Conservation (phyloP, 176 grass and related monocot genomes). For the Raddia guianensis region DNA sequence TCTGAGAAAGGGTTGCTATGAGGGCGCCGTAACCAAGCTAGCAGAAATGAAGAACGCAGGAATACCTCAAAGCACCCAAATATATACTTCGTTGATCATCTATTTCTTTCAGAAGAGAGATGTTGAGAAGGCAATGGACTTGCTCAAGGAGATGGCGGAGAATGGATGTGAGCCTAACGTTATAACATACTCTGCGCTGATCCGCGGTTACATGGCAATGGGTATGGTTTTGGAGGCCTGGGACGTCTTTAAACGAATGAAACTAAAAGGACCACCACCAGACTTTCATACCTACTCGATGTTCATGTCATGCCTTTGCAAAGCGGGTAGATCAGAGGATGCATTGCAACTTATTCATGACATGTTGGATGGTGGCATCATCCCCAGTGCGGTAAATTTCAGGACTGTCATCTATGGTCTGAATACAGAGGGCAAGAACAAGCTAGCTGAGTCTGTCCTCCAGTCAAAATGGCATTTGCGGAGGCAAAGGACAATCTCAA, state of each 20-base stretch:
- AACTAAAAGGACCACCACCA: slow-evolving; percentile 74
- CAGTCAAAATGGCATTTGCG: slow-evolving; percentile 67
- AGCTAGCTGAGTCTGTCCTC: slow-evolving; percentile 65
- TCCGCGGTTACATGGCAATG: slow-evolving; percentile 77
- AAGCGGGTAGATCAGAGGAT: slow-evolving; percentile 69
- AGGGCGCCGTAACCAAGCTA: slow-evolving; percentile 67
- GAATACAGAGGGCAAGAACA: slow-evolving; percentile 78
- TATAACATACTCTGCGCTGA: slow-evolving; percentile 73
- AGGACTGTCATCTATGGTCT: slow-evolving; percentile 72
- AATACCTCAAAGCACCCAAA: slow-evolving; percentile 55
- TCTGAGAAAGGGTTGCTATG: slow-evolving; percentile 56
- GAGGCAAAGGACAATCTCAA: slow-evolving; percentile 61
- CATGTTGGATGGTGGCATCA: slow-evolving; percentile 71
- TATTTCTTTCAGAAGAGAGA: slow-evolving; percentile 81
- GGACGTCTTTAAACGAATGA: slow-evolving; percentile 70
- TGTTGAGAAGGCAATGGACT: slow-evolving; percentile 56
- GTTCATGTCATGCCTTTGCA: slow-evolving; percentile 86
- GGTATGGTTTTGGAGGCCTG: slow-evolving; percentile 81
- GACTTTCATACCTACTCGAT: slow-evolving; percentile 87
- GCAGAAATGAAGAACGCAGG: slow-evolving; percentile 74
- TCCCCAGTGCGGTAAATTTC: slow-evolving; percentile 80
- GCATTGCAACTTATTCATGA: slow-evolving; percentile 61
- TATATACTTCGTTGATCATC: slow-evolving; percentile 75
- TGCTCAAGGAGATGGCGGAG: slow-evolving; percentile 71
- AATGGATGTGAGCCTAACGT: slow-evolving; percentile 64